Evolutionary conservation across 2,329 filamentous ascomycete genomes (phyloP).

Genomic region (Aspergillus versicolor): DNA sequence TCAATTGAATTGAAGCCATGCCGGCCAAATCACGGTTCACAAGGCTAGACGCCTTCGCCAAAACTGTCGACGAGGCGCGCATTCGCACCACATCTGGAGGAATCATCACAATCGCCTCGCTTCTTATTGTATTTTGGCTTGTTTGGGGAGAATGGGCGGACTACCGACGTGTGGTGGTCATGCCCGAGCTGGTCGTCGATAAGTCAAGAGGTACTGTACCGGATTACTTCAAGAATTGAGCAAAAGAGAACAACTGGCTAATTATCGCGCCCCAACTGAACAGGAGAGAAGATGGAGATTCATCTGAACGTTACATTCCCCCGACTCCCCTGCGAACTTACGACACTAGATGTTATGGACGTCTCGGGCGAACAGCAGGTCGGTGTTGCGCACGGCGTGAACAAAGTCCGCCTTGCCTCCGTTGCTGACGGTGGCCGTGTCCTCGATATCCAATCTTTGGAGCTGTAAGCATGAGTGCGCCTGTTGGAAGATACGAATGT

Average conservation of each 20-base stretch:
- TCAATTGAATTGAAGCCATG: slow-evolving; percentile 56
- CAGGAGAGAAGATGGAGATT: slow-evolving; percentile 98
- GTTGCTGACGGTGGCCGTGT: slow-evolving; percentile 71
- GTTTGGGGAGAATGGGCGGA: slow-evolving; percentile 95
- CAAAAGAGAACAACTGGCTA: slow-evolving; percentile 9
- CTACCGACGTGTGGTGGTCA: slow-evolving; percentile 80
- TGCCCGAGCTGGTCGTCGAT: slow-evolving; percentile 92
- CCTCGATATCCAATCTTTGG: slow-evolving; percentile 68
- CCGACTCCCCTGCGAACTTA: slow-evolving; percentile 85
- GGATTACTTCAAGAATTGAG: background rate
- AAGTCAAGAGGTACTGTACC: slow-evolving; percentile 75
- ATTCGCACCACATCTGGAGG: slow-evolving; percentile 94
- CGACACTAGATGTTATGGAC: slow-evolving; percentile 98
- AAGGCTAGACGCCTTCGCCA: slow-evolving; percentile 96
- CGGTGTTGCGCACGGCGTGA: slow-evolving; percentile 87
- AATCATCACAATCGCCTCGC: slow-evolving; percentile 86
- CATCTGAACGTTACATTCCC: slow-evolving; percentile 97
- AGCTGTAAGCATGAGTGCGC: slow-evolving; percentile 54
- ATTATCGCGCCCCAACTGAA: slow-evolving; percentile 17
- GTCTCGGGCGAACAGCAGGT: slow-evolving; percentile 96
- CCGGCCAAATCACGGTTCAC: slow-evolving; percentile 90
- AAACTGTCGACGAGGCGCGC: slow-evolving; percentile 97
- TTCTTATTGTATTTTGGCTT: slow-evolving; percentile 84
- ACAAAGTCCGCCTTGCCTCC: slow-evolving; percentile 79
- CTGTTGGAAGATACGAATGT: background rate